Evolutionary conservation across 2,329 filamentous ascomycete genomes (phyloP).

Genomic region (Claviceps pazoutovae): DNA sequence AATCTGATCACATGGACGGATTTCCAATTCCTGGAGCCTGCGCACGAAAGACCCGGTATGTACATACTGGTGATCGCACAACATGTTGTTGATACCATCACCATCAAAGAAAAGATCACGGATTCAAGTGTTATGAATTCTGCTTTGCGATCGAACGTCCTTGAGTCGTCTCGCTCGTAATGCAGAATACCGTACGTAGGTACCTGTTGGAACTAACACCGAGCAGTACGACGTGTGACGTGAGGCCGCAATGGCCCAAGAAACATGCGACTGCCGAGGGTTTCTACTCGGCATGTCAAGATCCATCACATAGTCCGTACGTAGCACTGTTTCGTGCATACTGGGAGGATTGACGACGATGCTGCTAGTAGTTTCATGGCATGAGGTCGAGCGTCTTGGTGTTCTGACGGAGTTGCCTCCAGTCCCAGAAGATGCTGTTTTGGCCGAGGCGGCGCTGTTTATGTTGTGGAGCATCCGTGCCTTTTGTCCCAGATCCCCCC

Average conservation of each 20-base stretch:
- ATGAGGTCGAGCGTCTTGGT: background rate
- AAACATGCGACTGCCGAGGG: background rate
- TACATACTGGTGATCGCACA: too few species aligned
- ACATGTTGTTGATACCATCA: background rate
- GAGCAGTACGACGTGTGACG: background rate
- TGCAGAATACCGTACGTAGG: background rate
- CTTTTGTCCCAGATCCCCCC: too few species aligned
- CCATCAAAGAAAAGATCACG: background rate
- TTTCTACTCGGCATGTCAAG: background rate
- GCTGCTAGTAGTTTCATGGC: background rate
- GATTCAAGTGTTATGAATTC: background rate
- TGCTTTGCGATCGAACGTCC: background rate
- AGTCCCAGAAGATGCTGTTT: background rate
- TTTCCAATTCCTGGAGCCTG: too few species aligned
- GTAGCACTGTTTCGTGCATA: background rate
- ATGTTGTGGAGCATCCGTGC: background rate
- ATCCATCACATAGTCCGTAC: background rate
- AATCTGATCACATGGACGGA: too few species aligned
- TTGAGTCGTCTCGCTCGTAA: too few species aligned
- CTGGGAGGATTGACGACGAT: background rate
- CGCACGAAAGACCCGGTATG: too few species aligned
- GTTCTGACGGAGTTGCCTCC: background rate
- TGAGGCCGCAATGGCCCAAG: background rate
- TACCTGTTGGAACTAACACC: too few species aligned
- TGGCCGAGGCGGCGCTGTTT: slow-evolving; percentile 3